A percentile compares a stretch with the other conserved stretches of the same genome.
phyloP scores from a whole-genome alignment of 2,329 filamentous ascomycete species.

The Venturia nashicola region DNA sequence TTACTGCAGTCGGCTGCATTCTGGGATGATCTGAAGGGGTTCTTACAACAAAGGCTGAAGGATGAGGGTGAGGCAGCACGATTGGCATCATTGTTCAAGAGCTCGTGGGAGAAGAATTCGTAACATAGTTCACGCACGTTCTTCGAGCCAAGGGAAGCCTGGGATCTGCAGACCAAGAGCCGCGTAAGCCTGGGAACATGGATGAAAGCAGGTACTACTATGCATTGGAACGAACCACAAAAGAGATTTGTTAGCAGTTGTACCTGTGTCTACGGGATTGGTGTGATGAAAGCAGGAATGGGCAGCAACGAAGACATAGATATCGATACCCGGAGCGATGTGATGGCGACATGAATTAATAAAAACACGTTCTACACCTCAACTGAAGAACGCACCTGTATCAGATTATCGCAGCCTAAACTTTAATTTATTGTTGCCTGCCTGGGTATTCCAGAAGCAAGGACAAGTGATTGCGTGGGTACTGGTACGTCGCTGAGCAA shows the following conservation, averaged over 20 bases:
- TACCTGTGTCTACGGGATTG: neutral
- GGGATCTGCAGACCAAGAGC: neutral
- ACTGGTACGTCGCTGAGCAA: neutral
- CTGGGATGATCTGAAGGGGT: constrained; percentile 75
- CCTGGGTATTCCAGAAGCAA: neutral
- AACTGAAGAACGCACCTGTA: neutral
- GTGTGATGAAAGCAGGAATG: neutral
- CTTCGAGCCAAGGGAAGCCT: neutral
- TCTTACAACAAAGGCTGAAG: constrained; percentile 65
- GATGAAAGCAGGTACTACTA: neutral
- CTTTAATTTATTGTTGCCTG: neutral
- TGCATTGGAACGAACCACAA: neutral
- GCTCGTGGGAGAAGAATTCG: constrained; percentile 6
- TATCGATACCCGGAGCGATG: neutral
- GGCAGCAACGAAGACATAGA: neutral
- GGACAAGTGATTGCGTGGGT: neutral
- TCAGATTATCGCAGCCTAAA: neutral
- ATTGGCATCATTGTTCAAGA: constrained; percentile 6
- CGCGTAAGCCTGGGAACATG: neutral
- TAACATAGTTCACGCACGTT: neutral
- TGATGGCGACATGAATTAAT: neutral
- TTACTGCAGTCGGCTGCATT: constrained; percentile 62
- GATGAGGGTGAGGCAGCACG: constrained; percentile 48
- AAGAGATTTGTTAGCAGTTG: neutral
- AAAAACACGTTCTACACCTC: neutral